Evolutionary conservation across 495 filamentous ascomycete genomes (phyloP).

Genomic region (Amniculicola lignicola): DNA sequence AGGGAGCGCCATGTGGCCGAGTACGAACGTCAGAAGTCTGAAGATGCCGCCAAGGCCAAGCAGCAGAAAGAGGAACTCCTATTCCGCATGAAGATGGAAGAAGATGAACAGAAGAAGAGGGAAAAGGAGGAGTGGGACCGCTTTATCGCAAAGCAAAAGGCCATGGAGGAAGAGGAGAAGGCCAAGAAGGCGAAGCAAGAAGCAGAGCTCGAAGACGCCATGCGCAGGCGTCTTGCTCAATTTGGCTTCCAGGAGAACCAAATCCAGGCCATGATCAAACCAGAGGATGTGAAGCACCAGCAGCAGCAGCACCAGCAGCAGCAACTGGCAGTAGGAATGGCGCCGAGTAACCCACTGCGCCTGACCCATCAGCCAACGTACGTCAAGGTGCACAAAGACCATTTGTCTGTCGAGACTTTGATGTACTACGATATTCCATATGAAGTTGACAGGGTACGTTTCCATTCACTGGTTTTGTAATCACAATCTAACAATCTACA

Average conservation of each 20-base stretch:
- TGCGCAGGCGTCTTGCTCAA: slow-evolving; percentile 35
- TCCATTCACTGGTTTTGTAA: not conserved
- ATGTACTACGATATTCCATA: slow-evolving; percentile 43
- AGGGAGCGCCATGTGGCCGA: slow-evolving; percentile 33
- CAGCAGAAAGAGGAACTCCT: slow-evolving; percentile 31
- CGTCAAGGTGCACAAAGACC: slow-evolving; percentile 42
- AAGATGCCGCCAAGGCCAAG: slow-evolving; percentile 31
- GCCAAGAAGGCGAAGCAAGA: slow-evolving; percentile 35
- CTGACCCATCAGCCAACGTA: slow-evolving; percentile 35
- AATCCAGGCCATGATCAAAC: slow-evolving; percentile 42
- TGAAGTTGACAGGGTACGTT: slow-evolving; percentile 41
- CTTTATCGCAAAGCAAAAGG: slow-evolving; percentile 37
- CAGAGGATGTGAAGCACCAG: slow-evolving; percentile 33
- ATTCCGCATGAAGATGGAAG: slow-evolving; percentile 35
- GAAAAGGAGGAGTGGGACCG: slow-evolving; percentile 38
- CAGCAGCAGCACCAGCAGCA: slow-evolving; percentile 12
- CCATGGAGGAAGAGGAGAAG: slow-evolving; percentile 40
- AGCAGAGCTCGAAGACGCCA: slow-evolving; percentile 28
- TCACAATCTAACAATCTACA: slow-evolving; percentile 17
- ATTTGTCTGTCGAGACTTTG: slow-evolving; percentile 41
- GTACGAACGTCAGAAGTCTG: slow-evolving; percentile 37
- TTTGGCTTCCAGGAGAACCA: slow-evolving; percentile 43
- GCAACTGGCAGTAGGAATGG: slow-evolving; percentile 20
- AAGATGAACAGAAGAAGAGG: slow-evolving; percentile 36
- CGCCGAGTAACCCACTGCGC: slow-evolving; percentile 23